Evolutionary conservation across 768 basidiomycete genomes (phyloP).

Genomic region (Mycena chlorophos): DNA sequence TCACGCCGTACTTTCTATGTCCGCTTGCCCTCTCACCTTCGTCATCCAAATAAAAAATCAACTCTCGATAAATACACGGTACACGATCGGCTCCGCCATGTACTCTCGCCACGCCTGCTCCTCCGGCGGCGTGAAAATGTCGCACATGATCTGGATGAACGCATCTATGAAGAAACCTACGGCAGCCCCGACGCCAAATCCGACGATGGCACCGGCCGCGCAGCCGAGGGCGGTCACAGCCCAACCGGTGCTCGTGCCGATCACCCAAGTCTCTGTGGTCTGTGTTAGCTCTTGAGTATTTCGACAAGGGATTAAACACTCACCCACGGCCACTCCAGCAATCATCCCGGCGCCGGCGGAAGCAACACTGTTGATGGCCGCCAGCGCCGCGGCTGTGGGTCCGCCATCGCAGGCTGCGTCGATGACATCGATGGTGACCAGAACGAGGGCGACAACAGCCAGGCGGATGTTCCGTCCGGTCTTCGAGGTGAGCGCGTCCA

Average conservation of each 20-base stretch:
- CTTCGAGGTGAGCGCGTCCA: neutral
- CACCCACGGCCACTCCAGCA: neutral
- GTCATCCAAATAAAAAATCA: too few species aligned
- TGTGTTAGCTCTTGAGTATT: too few species aligned
- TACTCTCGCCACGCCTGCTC: too few species aligned
- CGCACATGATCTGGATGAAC: neutral
- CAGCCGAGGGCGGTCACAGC: neutral
- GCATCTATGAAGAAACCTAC: neutral
- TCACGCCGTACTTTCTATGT: too few species aligned
- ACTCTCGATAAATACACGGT: too few species aligned
- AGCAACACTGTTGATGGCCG: neutral
- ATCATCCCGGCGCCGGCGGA: neutral
- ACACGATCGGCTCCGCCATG: too few species aligned
- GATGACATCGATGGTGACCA: neutral
- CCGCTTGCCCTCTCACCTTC: too few species aligned
- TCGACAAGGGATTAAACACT: too few species aligned
- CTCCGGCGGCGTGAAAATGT: neutral
- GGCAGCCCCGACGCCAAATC: neutral
- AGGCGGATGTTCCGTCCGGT: neutral
- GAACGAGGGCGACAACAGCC: neutral
- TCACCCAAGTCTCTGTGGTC: neutral
- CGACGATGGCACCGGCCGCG: neutral
- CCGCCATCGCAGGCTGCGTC: neutral
- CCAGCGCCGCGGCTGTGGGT: neutral
- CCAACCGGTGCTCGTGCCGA: neutral